A percentile compares a stretch with the other conserved stretches of the same genome.
These are phyloP conservation scores for Sugiyamaella chiloensis DNA, from an alignment of 805 yeast species.

Conservation along the genomic window DNA sequence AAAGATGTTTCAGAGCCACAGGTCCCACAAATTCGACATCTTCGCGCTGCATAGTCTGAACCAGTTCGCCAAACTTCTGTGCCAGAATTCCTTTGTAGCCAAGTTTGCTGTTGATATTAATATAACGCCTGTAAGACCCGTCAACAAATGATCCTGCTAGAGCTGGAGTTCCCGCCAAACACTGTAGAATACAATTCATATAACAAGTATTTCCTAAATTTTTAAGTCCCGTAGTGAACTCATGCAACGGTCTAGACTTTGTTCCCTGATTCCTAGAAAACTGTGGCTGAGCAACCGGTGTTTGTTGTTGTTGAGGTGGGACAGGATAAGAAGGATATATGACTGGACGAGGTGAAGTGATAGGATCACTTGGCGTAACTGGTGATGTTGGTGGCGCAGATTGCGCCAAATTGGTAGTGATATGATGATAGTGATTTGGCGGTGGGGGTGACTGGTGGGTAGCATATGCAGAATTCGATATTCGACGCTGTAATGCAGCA, in stretches of 20 bases:
- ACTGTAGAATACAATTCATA: slow-evolving; percentile 88
- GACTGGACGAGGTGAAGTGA: slow-evolving; percentile 13
- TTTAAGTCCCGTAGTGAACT: slow-evolving; percentile 64
- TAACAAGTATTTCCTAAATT: slow-evolving; percentile 92
- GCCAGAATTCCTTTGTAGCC: slow-evolving; percentile 84
- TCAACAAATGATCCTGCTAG: slow-evolving; percentile 60
- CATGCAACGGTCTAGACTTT: slow-evolving; percentile 18
- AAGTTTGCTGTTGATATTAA: slow-evolving; percentile 66
- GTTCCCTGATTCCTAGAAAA: neutral
- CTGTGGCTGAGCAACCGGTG: neutral
- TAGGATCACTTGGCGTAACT: neutral
- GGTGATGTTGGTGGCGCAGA: neutral
- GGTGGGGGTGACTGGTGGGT: slow-evolving; percentile 7
- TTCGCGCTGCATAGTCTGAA: slow-evolving; percentile 51
- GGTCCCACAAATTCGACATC: slow-evolving; percentile 55
- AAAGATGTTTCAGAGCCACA: slow-evolving; percentile 56
- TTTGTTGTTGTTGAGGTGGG: neutral
- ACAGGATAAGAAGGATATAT: slow-evolving; percentile 7
- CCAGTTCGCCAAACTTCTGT: slow-evolving; percentile 58
- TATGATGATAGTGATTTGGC: neutral
- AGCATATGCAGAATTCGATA: neutral
- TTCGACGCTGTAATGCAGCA: neutral
- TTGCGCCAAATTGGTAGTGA: slow-evolving; percentile 1
- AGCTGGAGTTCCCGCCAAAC: slow-evolving; percentile 70
- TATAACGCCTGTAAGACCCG: slow-evolving; percentile 59